Evolutionary conservation across 2,329 filamentous ascomycete genomes (phyloP), one percentile per base, ranked within the genome.

Genomic region (Sporothrix protearum): DNA sequence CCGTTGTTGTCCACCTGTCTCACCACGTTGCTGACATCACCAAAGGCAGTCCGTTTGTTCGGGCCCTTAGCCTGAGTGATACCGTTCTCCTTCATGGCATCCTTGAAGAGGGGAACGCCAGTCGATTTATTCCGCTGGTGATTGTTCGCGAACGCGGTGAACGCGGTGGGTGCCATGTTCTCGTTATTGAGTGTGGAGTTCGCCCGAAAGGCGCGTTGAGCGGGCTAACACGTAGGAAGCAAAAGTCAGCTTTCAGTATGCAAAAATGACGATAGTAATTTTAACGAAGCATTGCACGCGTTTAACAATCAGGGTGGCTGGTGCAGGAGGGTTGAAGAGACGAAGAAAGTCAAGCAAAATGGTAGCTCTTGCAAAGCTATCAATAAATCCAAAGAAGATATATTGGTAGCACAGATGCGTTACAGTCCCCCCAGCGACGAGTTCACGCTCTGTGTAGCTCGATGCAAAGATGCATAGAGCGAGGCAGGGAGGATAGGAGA

Each of bases 41-140:
- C 92, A 80, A 96, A 94, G 14, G 89, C 92, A 74, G 90, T 89
- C 75, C 94, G 89, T 83, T 94, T 96, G 71, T 89, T 85, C 71
- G 87, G 85, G 70, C 85, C 85, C 80, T 90, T 92, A 75, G 90
- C 81, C 51, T 83, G 85, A 67, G 83, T 85, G 73, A 85, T 83
- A 73, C 85, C 33, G 69, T 57, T 74, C 73, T 87, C 77, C 76
- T 84, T 84, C 63, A 75, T 76, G 71, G 64, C 74, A 73, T 87
- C 77, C 75, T 84, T 84, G 66, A 75, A 76, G 78, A 83, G 76
- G 82, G 92, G 75, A 85, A 86, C 81, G 81, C 91, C 80, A 80
- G 89, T 89, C 9, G 94, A 96, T 81, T 97, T 97, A 82, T 93
- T 91, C 74, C 91, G 91, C 77, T 93, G 90, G 76, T 96, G 92